These are phyloP conservation scores for Didymella segeticola DNA, from an alignment of 2,329 filamentous ascomycete genomes.

Conservation along the genomic window DNA sequence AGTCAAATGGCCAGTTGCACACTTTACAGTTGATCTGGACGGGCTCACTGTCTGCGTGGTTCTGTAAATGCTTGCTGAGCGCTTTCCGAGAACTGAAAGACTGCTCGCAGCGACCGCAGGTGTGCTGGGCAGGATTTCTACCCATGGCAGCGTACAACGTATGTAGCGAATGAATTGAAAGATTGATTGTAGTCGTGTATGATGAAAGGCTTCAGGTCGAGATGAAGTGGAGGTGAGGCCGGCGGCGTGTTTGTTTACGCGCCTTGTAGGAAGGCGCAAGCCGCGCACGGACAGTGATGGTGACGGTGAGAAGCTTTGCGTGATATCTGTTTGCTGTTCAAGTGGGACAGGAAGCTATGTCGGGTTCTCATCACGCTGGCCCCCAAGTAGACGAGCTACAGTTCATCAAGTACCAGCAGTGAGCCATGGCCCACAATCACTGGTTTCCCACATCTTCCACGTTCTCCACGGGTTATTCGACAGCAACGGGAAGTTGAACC, in stretches of 20 bases:
- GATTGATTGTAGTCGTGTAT: neutral
- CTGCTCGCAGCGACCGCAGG: slow-evolving; percentile 29
- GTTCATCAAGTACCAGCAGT: too few relatives aligned
- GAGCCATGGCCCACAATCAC: too few relatives aligned
- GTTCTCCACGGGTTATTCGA: too few relatives aligned
- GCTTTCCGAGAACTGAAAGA: slow-evolving; percentile 23
- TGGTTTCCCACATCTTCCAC: too few relatives aligned
- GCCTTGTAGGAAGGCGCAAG: neutral
- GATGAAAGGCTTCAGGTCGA: neutral
- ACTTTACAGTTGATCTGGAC: neutral
- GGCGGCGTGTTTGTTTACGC: neutral
- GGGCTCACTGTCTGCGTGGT: slow-evolving; percentile 16
- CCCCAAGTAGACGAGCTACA: too few relatives aligned
- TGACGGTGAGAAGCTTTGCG: neutral
- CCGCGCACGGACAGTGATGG: slow-evolving; percentile 1
- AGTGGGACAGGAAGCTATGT: neutral
- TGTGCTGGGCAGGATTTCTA: slow-evolving; percentile 2
- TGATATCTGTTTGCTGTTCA: too few relatives aligned
- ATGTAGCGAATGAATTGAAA: neutral
- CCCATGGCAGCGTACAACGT: neutral
- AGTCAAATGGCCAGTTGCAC: slow-evolving; percentile 13
- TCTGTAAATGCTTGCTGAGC: slow-evolving; percentile 21
- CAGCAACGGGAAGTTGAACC: too few relatives aligned
- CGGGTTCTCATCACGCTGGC: too few relatives aligned
- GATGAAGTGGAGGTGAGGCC: neutral